phyloP scores from a whole-genome alignment of 2,329 filamentous ascomycete species.

The Tolypocladium pustulatum region DNA sequence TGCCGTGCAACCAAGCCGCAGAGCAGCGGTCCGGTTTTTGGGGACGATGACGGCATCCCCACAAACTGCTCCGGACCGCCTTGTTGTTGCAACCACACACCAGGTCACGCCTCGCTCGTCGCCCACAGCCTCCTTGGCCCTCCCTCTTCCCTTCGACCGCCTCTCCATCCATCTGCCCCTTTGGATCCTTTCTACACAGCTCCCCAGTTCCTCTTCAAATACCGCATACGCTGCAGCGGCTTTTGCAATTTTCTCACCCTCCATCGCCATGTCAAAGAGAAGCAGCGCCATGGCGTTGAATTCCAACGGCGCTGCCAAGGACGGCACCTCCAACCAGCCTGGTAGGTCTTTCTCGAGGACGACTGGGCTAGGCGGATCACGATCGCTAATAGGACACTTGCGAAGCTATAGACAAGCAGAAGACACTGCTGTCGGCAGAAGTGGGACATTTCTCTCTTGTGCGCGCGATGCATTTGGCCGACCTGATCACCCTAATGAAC shows the following conservation, averaged over 20 bases:
- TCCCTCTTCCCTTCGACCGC: background rate
- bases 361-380: background rate
- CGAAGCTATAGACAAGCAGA: conserved; percentile 63
- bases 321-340: conserved; percentile 17
- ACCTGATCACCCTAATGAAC: conserved; percentile 77
- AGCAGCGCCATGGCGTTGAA: conserved; percentile 27
- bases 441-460: conserved; percentile 64
- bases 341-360: conserved; percentile 16
- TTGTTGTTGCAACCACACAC: background rate
- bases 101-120: background rate
- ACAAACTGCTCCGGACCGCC: background rate
- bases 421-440: conserved; percentile 57
- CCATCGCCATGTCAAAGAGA: conserved; percentile 50
- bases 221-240: background rate
- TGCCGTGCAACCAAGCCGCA: background rate
- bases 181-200: too few species aligned
- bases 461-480: conserved; percentile 63
- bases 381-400: background rate
- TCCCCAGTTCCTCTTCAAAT: background rate
- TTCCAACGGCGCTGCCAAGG: conserved; percentile 17
- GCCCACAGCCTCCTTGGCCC: background rate
- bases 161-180: background rate
- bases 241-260: background rate
- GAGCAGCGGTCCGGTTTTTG: background rate
- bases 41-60: background rate